A percentile compares a stretch with the other conserved stretches of the same genome.
phyloP scores from a whole-genome alignment of 441 rosid species.

The Bocquillonia castaneifolia region DNA sequence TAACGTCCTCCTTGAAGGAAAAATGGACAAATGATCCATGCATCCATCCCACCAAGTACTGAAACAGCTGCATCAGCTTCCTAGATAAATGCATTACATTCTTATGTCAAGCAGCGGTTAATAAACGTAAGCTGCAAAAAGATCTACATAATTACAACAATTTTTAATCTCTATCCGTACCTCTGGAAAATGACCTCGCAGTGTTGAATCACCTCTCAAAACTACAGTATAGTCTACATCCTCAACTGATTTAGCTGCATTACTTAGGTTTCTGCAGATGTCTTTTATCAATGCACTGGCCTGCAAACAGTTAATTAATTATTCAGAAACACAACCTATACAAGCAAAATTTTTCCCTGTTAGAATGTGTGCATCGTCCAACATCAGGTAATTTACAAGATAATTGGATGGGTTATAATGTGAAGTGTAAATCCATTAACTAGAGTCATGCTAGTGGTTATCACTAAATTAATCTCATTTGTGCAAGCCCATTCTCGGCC shows the following conservation, averaged over 20 bases:
- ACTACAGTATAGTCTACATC: constrained; percentile 69
- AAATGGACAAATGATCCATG: constrained; percentile 96
- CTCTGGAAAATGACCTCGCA: constrained; percentile 98
- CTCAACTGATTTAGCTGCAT: constrained; percentile 61
- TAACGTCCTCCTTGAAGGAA: constrained; percentile 98
- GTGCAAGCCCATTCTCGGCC: no score
- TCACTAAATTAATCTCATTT: no score
- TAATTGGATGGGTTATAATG: no score
- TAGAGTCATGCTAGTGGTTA: no score
- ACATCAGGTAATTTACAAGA: no score
- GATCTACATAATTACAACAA: constrained; percentile 9
- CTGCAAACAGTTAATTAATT: constrained; percentile 41
- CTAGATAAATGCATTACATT: constrained; percentile 43
- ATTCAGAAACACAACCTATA: constrained; percentile 23
- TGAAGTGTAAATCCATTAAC: no score
- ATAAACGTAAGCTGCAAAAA: constrained; percentile 10
- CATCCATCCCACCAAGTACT: constrained; percentile 83
- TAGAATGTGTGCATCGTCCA: no score
- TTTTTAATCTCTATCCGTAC: constrained; percentile 36
- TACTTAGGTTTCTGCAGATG: constrained; percentile 62
- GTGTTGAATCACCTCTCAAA: constrained; percentile 94
- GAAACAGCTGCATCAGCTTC: constrained; percentile 93
- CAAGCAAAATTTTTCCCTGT: constrained; percentile 1
- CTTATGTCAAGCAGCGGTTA: constrained; percentile 14
- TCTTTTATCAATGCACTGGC: constrained; percentile 68